Evolutionary conservation across 371 early-diverging fungal genomes (phyloP).

Genomic region (Rhizomucor miehei): DNA sequence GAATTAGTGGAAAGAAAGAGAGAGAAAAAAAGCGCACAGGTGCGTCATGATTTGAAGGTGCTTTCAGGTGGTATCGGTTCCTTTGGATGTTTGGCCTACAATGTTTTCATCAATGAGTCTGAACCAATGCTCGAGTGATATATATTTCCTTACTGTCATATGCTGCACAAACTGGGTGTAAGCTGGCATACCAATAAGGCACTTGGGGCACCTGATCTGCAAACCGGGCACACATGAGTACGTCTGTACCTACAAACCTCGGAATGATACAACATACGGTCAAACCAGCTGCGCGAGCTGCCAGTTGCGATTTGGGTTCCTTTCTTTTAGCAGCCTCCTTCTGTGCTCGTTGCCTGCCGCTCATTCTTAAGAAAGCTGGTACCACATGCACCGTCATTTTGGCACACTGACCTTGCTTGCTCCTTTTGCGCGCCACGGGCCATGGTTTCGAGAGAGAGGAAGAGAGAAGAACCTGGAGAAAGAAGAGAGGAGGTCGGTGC

Average conservation of each 20-base stretch:
- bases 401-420: slow-evolving; percentile 60
- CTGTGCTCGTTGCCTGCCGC: slow-evolving; percentile 51
- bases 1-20: neutral
- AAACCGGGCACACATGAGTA: neutral
- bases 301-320: slow-evolving; percentile 48
- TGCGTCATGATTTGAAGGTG: slow-evolving; percentile 12
- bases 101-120: neutral
- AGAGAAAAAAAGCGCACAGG: neutral
- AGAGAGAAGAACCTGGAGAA: slow-evolving; percentile 5
- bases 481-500: no score
- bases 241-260: no score
- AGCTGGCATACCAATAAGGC: slow-evolving; percentile 41
- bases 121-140: neutral
- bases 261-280: slow-evolving; percentile 42
- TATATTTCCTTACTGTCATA: slow-evolving; percentile 47
- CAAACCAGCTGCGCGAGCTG: slow-evolving; percentile 60
- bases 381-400: no score
- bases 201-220: slow-evolving; percentile 44
- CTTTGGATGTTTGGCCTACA: slow-evolving; percentile 59
- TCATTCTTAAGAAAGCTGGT: neutral
- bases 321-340: slow-evolving; percentile 50
- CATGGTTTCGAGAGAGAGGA: slow-evolving; percentile 25
- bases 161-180: slow-evolving; percentile 61
- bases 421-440: slow-evolving; percentile 57
- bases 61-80: slow-evolving; percentile 47